Evolutionary conservation across 352 stramenopile genomes (phyloP).

Genomic region (Phytopythium chamaehyphon): DNA sequence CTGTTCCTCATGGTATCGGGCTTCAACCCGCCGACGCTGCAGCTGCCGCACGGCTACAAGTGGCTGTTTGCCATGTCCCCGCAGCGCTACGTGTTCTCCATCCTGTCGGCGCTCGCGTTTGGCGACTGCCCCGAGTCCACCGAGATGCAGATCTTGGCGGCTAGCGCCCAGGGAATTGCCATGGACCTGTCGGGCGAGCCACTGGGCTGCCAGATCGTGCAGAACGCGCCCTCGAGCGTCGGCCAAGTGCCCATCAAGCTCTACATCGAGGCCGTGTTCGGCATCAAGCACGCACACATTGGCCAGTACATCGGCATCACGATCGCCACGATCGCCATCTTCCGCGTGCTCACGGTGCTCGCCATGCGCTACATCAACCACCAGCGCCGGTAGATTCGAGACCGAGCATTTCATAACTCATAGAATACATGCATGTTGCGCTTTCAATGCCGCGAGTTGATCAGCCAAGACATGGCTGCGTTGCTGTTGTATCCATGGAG

Average conservation of each 20-base stretch:
- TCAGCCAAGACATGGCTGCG: too few relatives aligned
- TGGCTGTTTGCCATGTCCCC: constrained; percentile 36
- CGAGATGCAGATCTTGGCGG: constrained; percentile 12
- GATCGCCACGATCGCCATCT: constrained; percentile 29
- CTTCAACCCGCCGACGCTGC: constrained; percentile 34
- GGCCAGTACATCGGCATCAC: constrained; percentile 25
- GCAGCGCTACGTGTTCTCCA: constrained; percentile 31
- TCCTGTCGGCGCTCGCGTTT: constrained; percentile 27
- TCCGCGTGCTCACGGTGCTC: constrained; percentile 29
- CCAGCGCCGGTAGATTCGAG: constrained; percentile 17
- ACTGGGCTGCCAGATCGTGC: constrained; percentile 27
- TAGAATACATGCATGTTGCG: too few relatives aligned
- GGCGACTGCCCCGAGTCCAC: constrained; percentile 25
- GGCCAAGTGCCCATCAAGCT: constrained; percentile 25
- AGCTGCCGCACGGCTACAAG: constrained; percentile 35
- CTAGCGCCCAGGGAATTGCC: constrained; percentile 4
- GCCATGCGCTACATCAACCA: constrained; percentile 49
- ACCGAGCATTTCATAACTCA: neutral
- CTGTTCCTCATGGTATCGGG: constrained; percentile 34
- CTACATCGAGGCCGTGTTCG: constrained; percentile 32
- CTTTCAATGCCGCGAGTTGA: too few relatives aligned
- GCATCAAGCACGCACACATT: constrained; percentile 37
- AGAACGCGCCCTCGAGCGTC: constrained; percentile 21
- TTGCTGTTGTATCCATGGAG: too few relatives aligned
- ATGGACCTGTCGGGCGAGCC: constrained; percentile 17